A percentile compares a stretch with the other conserved stretches of the same genome.
These are phyloP conservation scores for Bifiguratus adelaidae DNA, from an alignment of 192 early-diverging fungal species.

Conservation along the genomic window DNA sequence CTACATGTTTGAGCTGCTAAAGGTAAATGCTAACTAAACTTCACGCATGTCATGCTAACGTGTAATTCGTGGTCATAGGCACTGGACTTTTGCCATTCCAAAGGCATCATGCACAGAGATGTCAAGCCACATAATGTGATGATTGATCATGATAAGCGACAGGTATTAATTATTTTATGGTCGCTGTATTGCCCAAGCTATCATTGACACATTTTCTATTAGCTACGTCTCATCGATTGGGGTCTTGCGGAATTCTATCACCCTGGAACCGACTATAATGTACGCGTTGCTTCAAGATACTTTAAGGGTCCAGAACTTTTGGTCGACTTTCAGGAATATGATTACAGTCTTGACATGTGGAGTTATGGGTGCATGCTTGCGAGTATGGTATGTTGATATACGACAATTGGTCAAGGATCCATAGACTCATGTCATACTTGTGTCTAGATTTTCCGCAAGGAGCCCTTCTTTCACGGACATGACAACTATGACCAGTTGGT, in stretches of 20 bases:
- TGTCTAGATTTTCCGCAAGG: conserved; percentile 90
- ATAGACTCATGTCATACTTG: background rate
- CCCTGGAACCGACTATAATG: conserved; percentile 94
- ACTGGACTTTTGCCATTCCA: conserved; percentile 94
- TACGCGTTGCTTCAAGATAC: conserved; percentile 96
- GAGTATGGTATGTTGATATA: conserved; percentile 61
- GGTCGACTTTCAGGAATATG: conserved; percentile 97
- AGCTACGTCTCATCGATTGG: conserved; percentile 97
- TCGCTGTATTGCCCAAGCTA: background rate
- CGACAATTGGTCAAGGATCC: background rate
- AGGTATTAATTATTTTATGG: background rate
- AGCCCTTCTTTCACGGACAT: conserved; percentile 98
- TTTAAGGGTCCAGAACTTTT: conserved; percentile 98
- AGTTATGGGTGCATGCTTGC: conserved; percentile 99
- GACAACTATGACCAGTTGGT: conserved; percentile 99
- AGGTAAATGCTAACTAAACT: conserved; percentile 34
- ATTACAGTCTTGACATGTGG: conserved; percentile 99
- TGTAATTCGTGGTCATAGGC: conserved; percentile 37
- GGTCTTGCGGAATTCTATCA: conserved; percentile 99
- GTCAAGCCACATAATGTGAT: conserved; percentile 99
- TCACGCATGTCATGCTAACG: background rate
- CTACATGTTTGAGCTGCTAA: conserved; percentile 95
- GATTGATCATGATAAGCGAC: conserved; percentile 94
- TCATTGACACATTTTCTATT: conserved; percentile 3
- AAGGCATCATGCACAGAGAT: conserved; percentile 99